These are phyloP conservation scores for Pseudocercospora eumusae DNA, from an alignment of 2,329 filamentous ascomycete species.

Conservation along the genomic window DNA sequence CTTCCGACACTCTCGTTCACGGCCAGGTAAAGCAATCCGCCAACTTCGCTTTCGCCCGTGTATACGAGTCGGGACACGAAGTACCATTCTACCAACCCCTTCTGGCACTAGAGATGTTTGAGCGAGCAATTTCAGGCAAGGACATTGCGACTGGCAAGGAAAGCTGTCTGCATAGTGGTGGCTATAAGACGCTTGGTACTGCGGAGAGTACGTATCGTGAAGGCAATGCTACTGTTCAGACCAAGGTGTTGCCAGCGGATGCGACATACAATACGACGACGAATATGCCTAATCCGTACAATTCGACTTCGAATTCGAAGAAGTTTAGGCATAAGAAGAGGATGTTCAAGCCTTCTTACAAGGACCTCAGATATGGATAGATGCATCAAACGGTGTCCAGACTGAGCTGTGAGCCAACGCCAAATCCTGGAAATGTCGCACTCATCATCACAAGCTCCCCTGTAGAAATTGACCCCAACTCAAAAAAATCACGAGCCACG, in stretches of 20 bases:
- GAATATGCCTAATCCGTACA: constrained; percentile 24
- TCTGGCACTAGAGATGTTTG: constrained; percentile 52
- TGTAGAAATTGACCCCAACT: background rate
- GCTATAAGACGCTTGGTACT: constrained; percentile 32
- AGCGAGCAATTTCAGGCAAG: constrained; percentile 49
- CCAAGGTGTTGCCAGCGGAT: constrained; percentile 43
- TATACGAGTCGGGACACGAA: constrained; percentile 53
- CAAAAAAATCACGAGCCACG: background rate
- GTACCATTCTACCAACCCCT: constrained; percentile 56
- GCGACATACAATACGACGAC: constrained; percentile 48
- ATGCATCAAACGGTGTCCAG: background rate
- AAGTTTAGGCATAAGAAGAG: constrained; percentile 17
- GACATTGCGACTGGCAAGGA: constrained; percentile 54
- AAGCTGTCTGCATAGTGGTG: constrained; percentile 2
- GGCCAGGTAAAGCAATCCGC: constrained; percentile 56
- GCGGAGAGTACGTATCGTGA: constrained; percentile 40
- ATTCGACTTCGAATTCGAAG: constrained; percentile 9
- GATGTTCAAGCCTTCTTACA: constrained; percentile 17
- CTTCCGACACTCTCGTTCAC: constrained; percentile 50
- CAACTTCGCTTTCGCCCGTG: constrained; percentile 52
- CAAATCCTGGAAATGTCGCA: no score
- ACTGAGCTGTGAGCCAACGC: background rate
- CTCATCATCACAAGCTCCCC: background rate
- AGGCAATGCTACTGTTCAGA: constrained; percentile 51
- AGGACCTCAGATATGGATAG: background rate